Evolutionary conservation across 495 filamentous ascomycete genomes (phyloP).

Genomic region (Lichenothelia convexa): DNA sequence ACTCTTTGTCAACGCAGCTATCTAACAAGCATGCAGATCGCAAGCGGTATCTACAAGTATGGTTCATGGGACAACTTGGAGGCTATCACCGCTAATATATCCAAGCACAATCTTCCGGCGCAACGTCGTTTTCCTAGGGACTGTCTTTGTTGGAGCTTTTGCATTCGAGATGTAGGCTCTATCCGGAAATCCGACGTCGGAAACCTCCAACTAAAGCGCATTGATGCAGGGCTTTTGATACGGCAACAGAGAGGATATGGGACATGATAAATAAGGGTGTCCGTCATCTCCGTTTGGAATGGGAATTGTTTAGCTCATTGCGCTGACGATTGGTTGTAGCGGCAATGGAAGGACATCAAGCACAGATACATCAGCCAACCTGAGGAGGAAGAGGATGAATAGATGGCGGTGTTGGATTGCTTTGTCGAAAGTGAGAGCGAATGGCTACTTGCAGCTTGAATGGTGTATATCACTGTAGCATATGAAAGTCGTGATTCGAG

Average conservation of each 20-base stretch:
- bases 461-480: too few relatives aligned
- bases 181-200: constrained; percentile 7
- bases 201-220: neutral
- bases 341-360: constrained; percentile 99
- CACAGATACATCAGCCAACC: constrained; percentile 52
- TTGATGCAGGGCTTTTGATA: constrained; percentile 51
- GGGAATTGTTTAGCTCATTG: too few relatives aligned
- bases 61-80: constrained; percentile 16
- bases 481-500: too few relatives aligned
- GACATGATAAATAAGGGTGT: constrained; percentile 77
- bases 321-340: constrained; percentile 29
- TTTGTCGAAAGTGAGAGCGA: too few relatives aligned
- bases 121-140: constrained; percentile 71
- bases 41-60: constrained; percentile 63
- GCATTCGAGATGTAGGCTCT: constrained; percentile 71
- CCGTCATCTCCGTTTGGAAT: constrained; percentile 25
- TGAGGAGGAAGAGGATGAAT: constrained; percentile 14
- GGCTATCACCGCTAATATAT: constrained; percentile 5
- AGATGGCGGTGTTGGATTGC: too few relatives aligned
- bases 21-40: constrained; percentile 23
- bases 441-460: too few relatives aligned
- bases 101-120: constrained; percentile 65
- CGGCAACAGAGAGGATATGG: constrained; percentile 64
- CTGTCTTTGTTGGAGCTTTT: constrained; percentile 75
- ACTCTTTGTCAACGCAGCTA: neutral